A percentile compares a stretch with the other conserved stretches of the same genome.
Conservation (phyloP, 257 asterid species). For the Oldenlandia corymbosa region DNA sequence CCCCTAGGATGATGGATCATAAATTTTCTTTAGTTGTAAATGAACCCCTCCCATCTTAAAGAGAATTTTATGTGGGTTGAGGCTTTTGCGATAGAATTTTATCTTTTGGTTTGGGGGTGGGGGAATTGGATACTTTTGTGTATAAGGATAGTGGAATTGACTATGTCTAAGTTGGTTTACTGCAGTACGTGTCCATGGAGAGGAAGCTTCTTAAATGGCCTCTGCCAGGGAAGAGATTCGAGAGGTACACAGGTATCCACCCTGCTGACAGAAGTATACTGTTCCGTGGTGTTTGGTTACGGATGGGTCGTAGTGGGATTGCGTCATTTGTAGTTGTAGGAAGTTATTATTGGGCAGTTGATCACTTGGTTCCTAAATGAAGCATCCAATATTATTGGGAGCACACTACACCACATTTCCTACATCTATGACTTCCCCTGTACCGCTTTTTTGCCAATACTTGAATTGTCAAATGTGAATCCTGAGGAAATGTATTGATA, state of each 20-base stretch:
- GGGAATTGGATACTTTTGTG: not conserved
- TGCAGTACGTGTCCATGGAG: conserved; percentile 79
- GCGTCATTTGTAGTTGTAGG: conserved; percentile 72
- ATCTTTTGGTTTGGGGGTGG: not conserved
- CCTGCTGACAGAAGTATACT: conserved; percentile 78
- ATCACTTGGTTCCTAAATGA: conserved; percentile 30
- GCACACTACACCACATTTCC: too few species aligned
- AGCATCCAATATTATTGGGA: not conserved
- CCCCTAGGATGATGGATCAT: too few species aligned
- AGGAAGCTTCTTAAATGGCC: conserved; percentile 77
- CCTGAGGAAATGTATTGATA: not conserved
- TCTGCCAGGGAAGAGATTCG: conserved; percentile 70
- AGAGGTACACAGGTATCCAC: conserved; percentile 80
- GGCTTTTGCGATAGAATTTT: not conserved
- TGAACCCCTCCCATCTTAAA: too few species aligned
- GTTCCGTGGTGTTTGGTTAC: conserved; percentile 56
- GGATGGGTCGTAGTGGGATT: conserved; percentile 86
- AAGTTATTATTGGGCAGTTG: conserved; percentile 57
- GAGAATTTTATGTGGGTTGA: too few species aligned
- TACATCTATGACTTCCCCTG: not conserved
- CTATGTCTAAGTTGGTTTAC: conserved; percentile 16
- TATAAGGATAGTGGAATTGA: not conserved
- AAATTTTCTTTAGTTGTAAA: too few species aligned
- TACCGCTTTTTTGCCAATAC: not conserved
- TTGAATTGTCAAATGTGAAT: not conserved